Evolutionary conservation across 805 yeast species (phyloP).

Genomic region (Monosporozyma servazzii): DNA sequence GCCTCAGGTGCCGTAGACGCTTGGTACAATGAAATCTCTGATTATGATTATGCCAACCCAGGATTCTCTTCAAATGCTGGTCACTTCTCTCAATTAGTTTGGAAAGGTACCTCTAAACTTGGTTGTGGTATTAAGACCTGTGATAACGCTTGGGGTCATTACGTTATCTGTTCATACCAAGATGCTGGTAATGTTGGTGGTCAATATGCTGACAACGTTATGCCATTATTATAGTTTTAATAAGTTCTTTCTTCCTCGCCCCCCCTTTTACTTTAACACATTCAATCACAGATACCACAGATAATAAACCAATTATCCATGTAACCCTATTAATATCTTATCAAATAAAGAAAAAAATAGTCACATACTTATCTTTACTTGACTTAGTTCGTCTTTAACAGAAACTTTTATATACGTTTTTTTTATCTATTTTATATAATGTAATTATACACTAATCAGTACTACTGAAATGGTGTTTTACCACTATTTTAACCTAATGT

Average conservation of each 20-base stretch:
- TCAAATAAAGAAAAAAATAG: not conserved
- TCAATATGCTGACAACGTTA: constrained; percentile 10
- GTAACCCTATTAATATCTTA: not conserved
- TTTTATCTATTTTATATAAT: not conserved
- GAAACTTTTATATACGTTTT: not conserved
- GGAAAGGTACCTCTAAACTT: constrained; percentile 49
- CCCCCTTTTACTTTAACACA: too few species aligned
- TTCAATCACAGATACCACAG: not conserved
- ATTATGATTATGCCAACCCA: constrained; percentile 38
- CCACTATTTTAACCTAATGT: not conserved
- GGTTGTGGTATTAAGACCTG: constrained; percentile 46
- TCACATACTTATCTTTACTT: not conserved
- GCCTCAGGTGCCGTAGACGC: constrained; percentile 43
- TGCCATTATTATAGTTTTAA: constrained; percentile 2
- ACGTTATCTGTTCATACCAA: constrained; percentile 62
- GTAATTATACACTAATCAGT: not conserved
- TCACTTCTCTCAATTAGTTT: constrained; percentile 68
- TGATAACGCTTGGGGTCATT: constrained; percentile 22
- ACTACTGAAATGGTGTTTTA: not conserved
- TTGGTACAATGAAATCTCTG: constrained; percentile 59
- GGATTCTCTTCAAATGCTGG: constrained; percentile 35
- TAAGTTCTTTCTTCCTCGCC: not conserved
- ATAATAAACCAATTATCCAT: not conserved
- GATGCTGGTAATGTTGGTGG: constrained; percentile 41
- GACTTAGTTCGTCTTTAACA: not conserved